Conservation (phyloP, 768 basidiomycete genomes). For the Mycena sanguinolenta region DNA sequence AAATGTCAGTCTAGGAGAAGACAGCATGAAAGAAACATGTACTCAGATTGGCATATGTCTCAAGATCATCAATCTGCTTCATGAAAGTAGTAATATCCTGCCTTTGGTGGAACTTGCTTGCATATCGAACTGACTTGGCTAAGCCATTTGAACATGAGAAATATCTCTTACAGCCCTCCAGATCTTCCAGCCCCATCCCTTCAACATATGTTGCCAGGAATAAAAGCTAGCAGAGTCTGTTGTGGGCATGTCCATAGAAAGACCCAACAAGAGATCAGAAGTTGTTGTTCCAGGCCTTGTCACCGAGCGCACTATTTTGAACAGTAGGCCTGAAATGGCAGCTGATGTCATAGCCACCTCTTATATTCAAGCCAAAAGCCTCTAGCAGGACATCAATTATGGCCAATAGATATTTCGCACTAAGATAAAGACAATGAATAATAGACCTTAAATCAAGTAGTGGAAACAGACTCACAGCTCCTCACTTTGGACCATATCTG, state of each 20-base stretch:
- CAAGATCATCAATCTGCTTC: too few relatives aligned
- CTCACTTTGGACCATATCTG: not conserved
- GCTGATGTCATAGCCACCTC: not conserved
- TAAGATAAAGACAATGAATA: not conserved
- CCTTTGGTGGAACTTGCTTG: too few relatives aligned
- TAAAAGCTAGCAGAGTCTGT: not conserved
- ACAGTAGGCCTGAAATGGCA: not conserved
- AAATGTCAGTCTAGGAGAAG: not conserved
- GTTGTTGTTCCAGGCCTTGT: not conserved
- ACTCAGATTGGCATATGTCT: slow-evolving; percentile 1
- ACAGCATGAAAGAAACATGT: not conserved
- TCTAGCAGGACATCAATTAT: not conserved
- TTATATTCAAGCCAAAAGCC: not conserved
- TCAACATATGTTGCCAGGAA: not conserved
- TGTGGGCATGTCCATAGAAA: not conserved
- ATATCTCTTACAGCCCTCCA: not conserved
- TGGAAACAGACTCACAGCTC: not conserved
- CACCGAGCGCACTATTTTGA: not conserved
- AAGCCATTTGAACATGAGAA: not conserved
- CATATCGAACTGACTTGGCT: not conserved
- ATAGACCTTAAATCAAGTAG: not conserved
- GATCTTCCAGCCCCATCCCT: not conserved
- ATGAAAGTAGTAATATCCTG: too few relatives aligned
- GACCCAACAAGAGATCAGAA: not conserved
- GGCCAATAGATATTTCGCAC: not conserved